Evolutionary conservation across 768 basidiomycete species (phyloP), one percentile per base, ranked within the genome.

Genomic region (Termitomyces sp.): DNA sequence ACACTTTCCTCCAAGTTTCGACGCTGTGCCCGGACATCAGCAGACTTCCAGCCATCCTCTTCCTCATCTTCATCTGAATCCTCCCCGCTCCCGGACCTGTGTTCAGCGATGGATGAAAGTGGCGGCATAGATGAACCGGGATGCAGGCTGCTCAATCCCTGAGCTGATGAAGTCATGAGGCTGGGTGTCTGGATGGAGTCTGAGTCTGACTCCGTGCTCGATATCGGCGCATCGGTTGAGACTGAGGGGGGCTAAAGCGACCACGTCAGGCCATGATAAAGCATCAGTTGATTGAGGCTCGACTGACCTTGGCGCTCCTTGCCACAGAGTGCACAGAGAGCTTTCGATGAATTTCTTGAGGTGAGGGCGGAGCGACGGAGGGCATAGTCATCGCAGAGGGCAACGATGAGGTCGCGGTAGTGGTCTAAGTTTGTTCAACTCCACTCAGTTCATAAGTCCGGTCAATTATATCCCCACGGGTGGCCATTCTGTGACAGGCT

Each of bases 171-270:
- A 5, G 75, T 68, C 46, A 73, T 64, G 37, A 77, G 61, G 60
- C 87, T 87, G 34, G 84, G 80, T 0, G 78, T 71, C 58, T 83
- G 63, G 53, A 82, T 74, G 6, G 88, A 87, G 70, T 93, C 90
- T 40, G 89, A 91, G 69, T 92, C 90, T n/a, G 88, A 90, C 68
- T 93, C 90, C 55, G 84, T 88, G 35, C 88, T 87, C 54, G 89
- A 89, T 14, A 86, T 74, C 14, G 62, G 54, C 21, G 62, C 53
- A 28, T 60, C 63, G n/a, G 51, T 58, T 30, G 62, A 58, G 22
- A 58, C 54, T 55, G 47, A 56, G 15, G 66, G 51, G 5, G 66
- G 62, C 66, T 67, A 52, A 53, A 26, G 41, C 17, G 54, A 43
- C 32, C 28, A 49, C 46, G 45, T 53, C 51, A 60, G 37, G 19